A percentile compares a stretch with the other conserved stretches of the same genome.
phyloP scores from a whole-genome alignment of 2,329 filamentous ascomycete species.

The Decorospora gaudefroyi region DNA sequence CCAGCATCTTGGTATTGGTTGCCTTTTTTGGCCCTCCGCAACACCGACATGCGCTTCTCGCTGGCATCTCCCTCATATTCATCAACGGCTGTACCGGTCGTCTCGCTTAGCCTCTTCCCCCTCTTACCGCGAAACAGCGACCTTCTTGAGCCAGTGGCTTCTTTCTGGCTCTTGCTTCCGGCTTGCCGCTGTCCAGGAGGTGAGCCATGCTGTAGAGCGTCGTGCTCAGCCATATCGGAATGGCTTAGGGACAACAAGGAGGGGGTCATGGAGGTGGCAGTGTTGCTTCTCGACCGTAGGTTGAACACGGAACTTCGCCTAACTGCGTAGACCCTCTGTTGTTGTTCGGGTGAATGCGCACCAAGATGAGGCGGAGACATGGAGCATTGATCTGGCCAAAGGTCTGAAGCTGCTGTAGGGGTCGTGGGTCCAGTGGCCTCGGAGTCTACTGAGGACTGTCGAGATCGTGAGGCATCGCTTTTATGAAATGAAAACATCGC shows the following conservation, averaged over 20 bases:
- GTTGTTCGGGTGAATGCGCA: conserved; percentile 41
- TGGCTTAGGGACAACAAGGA: conserved; percentile 32
- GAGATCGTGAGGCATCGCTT: conserved; percentile 38
- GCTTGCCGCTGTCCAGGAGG: conserved; percentile 33
- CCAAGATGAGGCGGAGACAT: conserved; percentile 32
- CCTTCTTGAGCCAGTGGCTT: conserved; percentile 30
- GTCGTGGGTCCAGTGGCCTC: conserved; percentile 28
- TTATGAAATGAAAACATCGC: conserved; percentile 48
- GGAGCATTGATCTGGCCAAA: conserved; percentile 33
- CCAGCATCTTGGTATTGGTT: conserved; percentile 31
- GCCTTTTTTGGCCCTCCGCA: conserved; percentile 39
- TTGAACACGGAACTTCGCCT: conserved; percentile 47
- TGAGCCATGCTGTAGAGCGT: conserved; percentile 28
- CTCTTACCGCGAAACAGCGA: conserved; percentile 45
- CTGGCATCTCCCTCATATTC: conserved; percentile 34
- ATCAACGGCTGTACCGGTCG: conserved; percentile 23
- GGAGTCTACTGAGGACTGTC: conserved; percentile 44
- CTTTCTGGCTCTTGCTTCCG: conserved; percentile 28
- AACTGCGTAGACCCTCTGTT: conserved; percentile 22
- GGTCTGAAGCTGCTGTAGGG: conserved; percentile 30
- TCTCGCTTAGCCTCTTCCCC: conserved; percentile 43
- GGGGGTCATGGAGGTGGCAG: conserved; percentile 41
- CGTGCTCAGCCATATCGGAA: conserved; percentile 30
- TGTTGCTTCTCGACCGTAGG: conserved; percentile 47
- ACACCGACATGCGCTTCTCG: conserved; percentile 39